Conservation (phyloP, 805 yeast genomes). For the Lipomyces lipofer region DNA sequence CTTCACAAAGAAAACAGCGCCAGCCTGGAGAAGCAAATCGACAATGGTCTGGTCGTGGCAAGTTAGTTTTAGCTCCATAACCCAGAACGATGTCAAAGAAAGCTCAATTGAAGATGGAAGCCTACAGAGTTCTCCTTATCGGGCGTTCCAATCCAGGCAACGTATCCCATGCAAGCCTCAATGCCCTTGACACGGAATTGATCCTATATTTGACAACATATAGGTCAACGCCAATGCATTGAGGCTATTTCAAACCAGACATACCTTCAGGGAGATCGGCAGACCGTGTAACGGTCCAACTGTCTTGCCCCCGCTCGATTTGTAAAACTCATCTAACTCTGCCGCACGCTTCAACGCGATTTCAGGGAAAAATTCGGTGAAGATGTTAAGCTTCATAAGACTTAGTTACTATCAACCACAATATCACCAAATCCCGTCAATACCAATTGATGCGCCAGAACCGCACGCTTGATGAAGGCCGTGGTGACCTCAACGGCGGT, state of each 20-base stretch:
- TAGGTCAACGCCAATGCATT: neutral
- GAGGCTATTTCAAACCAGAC: neutral
- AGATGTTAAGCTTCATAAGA: conserved; percentile 36
- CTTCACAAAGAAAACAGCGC: conserved; percentile 57
- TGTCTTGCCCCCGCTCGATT: conserved; percentile 46
- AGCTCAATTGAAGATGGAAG: too few relatives aligned
- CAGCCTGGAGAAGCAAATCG: conserved; percentile 45
- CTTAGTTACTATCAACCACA: conserved; percentile 31
- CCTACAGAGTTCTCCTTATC: conserved; percentile 40
- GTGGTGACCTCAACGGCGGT: conserved; percentile 49
- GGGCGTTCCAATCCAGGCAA: conserved; percentile 46
- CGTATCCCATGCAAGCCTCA: conserved; percentile 53
- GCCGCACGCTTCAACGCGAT: conserved; percentile 60
- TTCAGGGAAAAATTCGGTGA: conserved; percentile 49
- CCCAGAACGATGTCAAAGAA: too few relatives aligned
- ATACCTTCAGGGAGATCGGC: conserved; percentile 57
- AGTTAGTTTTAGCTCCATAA: too few relatives aligned
- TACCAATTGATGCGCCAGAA: conserved; percentile 57
- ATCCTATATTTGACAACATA: conserved; percentile 36
- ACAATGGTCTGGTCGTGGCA: conserved; percentile 42
- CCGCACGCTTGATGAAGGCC: conserved; percentile 61
- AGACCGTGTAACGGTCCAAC: conserved; percentile 68
- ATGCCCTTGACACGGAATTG: conserved; percentile 50
- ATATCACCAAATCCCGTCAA: conserved; percentile 10
- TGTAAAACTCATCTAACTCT: conserved; percentile 53